Percentiles rank a stretch among this genome's conserved stretches.
Conservation (phyloP, 495 filamentous ascomycete species). For the Neurospora sp. region DNA sequence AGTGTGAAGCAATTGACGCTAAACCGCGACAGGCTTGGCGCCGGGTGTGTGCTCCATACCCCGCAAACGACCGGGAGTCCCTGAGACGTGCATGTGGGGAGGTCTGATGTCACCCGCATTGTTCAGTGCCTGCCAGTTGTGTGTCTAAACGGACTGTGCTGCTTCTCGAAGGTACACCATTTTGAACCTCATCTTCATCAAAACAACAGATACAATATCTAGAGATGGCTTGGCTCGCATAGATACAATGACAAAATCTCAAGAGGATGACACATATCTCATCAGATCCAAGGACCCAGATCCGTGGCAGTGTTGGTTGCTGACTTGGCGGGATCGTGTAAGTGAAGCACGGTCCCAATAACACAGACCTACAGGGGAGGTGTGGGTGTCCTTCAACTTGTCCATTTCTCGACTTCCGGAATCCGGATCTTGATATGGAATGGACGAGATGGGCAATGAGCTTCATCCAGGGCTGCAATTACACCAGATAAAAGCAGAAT, state of each 20-base stretch:
- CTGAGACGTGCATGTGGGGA: conserved; percentile 11
- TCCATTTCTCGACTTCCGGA: not conserved
- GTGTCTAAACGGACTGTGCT: not conserved
- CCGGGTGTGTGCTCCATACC: conserved; percentile 16
- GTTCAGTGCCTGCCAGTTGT: not conserved
- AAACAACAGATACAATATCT: not conserved
- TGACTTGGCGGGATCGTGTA: not conserved
- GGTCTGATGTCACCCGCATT: conserved; percentile 20
- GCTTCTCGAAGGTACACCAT: not conserved
- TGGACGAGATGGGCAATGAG: not conserved
- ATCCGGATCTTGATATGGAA: not conserved
- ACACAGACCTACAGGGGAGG: not conserved
- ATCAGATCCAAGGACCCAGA: not conserved
- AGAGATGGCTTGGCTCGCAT: not conserved
- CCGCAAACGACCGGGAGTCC: conserved; percentile 17
- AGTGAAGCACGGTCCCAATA: not conserved
- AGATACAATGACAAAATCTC: not conserved
- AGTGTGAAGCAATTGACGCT: conserved; percentile 3
- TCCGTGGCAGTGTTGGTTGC: not conserved
- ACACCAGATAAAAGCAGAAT: not conserved
- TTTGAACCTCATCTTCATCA: not conserved
- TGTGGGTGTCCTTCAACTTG: not conserved
- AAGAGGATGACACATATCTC: not conserved
- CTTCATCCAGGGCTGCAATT: not conserved
- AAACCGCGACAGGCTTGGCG: conserved; percentile 11